These are phyloP conservation scores for Blastobotrys apis DNA, from an alignment of 1,139 yeast genomes.

Conservation along the genomic window DNA sequence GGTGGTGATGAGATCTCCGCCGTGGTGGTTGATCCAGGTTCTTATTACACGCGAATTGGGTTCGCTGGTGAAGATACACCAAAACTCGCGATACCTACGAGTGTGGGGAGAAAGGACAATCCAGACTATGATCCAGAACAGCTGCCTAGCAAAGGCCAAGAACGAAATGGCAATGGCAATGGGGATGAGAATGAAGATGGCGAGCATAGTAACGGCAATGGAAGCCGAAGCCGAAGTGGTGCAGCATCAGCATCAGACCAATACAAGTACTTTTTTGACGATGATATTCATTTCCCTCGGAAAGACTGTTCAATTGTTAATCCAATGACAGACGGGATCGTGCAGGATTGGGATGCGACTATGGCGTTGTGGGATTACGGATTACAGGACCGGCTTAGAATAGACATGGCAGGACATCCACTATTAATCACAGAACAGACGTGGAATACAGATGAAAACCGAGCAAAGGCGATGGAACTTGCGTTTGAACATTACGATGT, in stretches of 20 bases:
- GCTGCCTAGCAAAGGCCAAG: conserved; percentile 14
- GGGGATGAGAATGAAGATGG: no score
- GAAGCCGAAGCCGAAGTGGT: not conserved
- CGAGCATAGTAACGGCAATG: no score
- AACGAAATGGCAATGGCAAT: no score
- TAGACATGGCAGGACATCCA: conserved; percentile 67
- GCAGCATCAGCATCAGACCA: not conserved
- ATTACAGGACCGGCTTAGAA: conserved; percentile 40
- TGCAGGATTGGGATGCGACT: conserved; percentile 44
- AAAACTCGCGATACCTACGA: conserved; percentile 65
- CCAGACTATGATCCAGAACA: conserved; percentile 22
- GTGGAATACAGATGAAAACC: conserved; percentile 71
- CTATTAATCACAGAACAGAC: conserved; percentile 77
- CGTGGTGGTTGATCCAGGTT: conserved; percentile 87
- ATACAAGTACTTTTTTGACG: conserved; percentile 32
- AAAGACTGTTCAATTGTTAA: conserved; percentile 33
- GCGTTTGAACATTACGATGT: conserved; percentile 69
- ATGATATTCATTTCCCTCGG: conserved; percentile 31
- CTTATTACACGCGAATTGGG: conserved; percentile 77
- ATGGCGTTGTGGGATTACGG: conserved; percentile 38
- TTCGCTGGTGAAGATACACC: conserved; percentile 96
- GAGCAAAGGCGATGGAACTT: conserved; percentile 68
- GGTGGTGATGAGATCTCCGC: conserved; percentile 89
- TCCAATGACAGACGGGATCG: conserved; percentile 39
- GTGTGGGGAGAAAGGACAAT: conserved; percentile 27